These are phyloP conservation scores for Senna siamea DNA, from an alignment of 306 rosid genomes.

Conservation along the genomic window DNA sequence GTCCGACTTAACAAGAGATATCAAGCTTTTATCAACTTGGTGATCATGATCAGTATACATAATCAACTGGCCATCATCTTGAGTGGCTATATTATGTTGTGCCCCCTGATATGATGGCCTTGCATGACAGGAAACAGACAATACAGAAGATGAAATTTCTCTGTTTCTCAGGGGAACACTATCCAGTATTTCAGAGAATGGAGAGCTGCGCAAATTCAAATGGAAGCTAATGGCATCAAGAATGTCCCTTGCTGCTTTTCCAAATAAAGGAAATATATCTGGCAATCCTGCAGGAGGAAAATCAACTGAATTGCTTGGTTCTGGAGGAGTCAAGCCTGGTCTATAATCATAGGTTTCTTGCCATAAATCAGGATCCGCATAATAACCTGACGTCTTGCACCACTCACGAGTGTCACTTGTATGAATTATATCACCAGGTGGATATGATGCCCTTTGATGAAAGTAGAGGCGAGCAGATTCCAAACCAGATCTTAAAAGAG, in stretches of 20 bases:
- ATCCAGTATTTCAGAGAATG: conserved; percentile 87
- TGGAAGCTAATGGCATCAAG: conserved; percentile 86
- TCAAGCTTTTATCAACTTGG: conserved; percentile 84
- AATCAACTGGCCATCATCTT: too few species aligned
- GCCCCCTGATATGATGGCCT: too few species aligned
- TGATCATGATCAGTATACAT: conserved; percentile 84
- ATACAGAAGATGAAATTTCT: conserved; percentile 90
- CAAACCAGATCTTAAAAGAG: conserved; percentile 82
- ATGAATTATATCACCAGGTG: conserved; percentile 68
- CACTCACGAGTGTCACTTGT: conserved; percentile 75
- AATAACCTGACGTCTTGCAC: conserved; percentile 96
- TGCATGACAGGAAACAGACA: too few species aligned
- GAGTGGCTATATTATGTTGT: too few species aligned
- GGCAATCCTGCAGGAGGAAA: conserved; percentile 87
- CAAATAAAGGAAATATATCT: conserved; percentile 76
- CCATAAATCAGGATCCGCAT: conserved; percentile 82
- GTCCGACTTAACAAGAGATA: conserved; percentile 87
- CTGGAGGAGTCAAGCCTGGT: conserved; percentile 81
- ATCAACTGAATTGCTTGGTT: conserved; percentile 64
- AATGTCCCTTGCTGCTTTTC: conserved; percentile 83
- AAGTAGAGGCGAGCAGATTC: conserved; percentile 90
- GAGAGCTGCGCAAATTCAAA: conserved; percentile 86
- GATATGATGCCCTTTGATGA: conserved; percentile 78
- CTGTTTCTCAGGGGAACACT: conserved; percentile 80
- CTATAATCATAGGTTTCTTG: conserved; percentile 84